A percentile compares a stretch with the other conserved stretches of the same genome.
Evolutionary conservation across 345 rosid genomes (phyloP).

Genomic region (Linum trigynum): DNA sequence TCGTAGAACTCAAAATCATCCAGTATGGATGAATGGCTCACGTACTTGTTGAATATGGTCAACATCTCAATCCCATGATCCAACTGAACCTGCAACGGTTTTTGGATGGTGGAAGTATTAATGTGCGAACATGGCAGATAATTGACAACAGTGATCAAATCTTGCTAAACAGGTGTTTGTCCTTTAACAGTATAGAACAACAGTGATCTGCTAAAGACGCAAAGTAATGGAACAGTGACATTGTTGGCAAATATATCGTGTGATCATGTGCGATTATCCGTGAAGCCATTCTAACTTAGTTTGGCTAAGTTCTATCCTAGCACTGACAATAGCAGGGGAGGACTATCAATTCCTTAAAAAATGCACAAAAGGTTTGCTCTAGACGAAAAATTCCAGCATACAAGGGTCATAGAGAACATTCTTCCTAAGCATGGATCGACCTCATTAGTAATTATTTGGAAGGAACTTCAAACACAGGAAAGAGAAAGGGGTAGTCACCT

Average conservation of each 20-base stretch:
- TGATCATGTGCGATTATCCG: too few species aligned
- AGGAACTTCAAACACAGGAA: background rate
- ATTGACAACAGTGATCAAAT: background rate
- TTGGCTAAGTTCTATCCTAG: too few species aligned
- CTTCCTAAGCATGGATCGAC: too few species aligned
- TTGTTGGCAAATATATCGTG: background rate
- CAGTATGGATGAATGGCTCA: constrained; percentile 47
- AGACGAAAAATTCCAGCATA: too few species aligned
- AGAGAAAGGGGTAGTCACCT: background rate
- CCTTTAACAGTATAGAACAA: too few species aligned
- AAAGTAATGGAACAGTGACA: background rate
- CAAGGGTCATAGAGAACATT: too few species aligned
- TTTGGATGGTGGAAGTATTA: background rate
- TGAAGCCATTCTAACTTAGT: too few species aligned
- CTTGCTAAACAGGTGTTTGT: background rate
- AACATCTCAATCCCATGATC: constrained; percentile 65
- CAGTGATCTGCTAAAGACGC: background rate
- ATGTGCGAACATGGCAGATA: background rate
- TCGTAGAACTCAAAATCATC: constrained; percentile 76
- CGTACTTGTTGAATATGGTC: constrained; percentile 43
- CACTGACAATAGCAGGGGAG: too few species aligned
- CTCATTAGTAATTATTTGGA: too few species aligned
- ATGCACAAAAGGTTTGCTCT: too few species aligned
- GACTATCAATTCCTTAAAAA: too few species aligned
- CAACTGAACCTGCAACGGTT: constrained; percentile 44